These are phyloP conservation scores for Aspergillus floridensis DNA, from an alignment of 2,329 filamentous ascomycete species.

Conservation along the genomic window DNA sequence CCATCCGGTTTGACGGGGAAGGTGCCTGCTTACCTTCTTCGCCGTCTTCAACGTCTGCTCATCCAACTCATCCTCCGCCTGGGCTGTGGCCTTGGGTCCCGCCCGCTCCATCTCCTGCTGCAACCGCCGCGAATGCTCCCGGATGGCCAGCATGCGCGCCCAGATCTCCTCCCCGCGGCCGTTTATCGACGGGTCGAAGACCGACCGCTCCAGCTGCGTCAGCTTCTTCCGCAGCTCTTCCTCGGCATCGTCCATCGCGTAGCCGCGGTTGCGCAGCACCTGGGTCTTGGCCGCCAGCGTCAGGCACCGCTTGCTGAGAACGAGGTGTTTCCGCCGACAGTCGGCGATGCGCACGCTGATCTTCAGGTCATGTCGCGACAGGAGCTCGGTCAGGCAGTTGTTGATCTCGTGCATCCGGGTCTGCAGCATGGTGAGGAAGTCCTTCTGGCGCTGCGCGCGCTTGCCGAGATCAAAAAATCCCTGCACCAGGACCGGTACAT, in stretches of 20 bases:
- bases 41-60: slow-evolving; percentile 59
- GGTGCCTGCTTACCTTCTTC: slow-evolving; percentile 53
- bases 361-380: slow-evolving; percentile 60
- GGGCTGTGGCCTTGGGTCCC: slow-evolving; percentile 40
- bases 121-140: slow-evolving; percentile 58
- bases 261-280: slow-evolving; percentile 61
- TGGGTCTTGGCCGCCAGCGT: slow-evolving; percentile 64
- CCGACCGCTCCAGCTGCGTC: slow-evolving; percentile 55
- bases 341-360: slow-evolving; percentile 59
- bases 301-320: slow-evolving; percentile 59
- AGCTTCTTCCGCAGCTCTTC: slow-evolving; percentile 63
- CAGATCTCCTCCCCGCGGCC: slow-evolving; percentile 65
- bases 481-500: slow-evolving; percentile 59
- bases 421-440: slow-evolving; percentile 57
- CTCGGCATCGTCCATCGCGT: slow-evolving; percentile 63
- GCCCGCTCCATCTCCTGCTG: slow-evolving; percentile 60
- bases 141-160: slow-evolving; percentile 63
- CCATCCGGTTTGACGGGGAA: not conserved
- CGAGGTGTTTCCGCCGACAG: slow-evolving; percentile 58
- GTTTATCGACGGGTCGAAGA: slow-evolving; percentile 59
- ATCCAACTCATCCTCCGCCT: slow-evolving; percentile 50
- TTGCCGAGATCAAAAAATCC: slow-evolving; percentile 60
- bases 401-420: slow-evolving; percentile 64
- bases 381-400: slow-evolving; percentile 56
- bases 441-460: slow-evolving; percentile 57